These are phyloP conservation scores for Gleditsia sinensis DNA, from an alignment of 306 rosid species.

Conservation along the genomic window DNA sequence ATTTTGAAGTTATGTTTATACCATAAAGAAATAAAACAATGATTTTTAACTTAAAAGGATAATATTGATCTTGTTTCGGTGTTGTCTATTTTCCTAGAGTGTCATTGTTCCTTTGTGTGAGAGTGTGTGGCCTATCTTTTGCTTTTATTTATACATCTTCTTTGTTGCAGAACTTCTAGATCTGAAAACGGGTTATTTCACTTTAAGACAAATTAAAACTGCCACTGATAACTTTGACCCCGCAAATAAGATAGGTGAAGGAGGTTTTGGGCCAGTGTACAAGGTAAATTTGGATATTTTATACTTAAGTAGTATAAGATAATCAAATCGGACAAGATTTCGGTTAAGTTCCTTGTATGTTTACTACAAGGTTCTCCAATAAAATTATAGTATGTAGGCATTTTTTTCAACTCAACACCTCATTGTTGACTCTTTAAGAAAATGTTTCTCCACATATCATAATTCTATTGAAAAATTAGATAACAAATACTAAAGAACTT, in stretches of 20 bases:
- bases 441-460: too few species aligned
- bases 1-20: too few species aligned
- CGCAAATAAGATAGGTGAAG: conserved; percentile 76
- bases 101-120: background rate
- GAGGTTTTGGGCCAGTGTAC: conserved; percentile 88
- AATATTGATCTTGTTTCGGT: background rate
- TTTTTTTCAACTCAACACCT: too few species aligned
- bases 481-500: too few species aligned
- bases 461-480: too few species aligned
- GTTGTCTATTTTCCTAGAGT: background rate
- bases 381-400: too few species aligned
- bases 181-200: conserved; percentile 62
- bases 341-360: too few species aligned
- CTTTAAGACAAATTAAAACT: conserved; percentile 66
- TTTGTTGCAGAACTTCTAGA: conserved; percentile 60
- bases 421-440: too few species aligned
- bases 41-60: background rate
- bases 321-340: too few species aligned
- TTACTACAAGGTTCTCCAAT: too few species aligned
- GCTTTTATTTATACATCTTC: background rate
- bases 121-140: background rate
- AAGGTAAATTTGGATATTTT: conserved; percentile 46
- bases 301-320: background rate
- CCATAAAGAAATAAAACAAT: background rate
- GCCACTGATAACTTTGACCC: conserved; percentile 66